A percentile compares a stretch with the other conserved stretches of the same genome.
These are phyloP conservation scores for Penicillium flavigenum DNA, from an alignment of 495 filamentous ascomycete genomes.

Conservation along the genomic window DNA sequence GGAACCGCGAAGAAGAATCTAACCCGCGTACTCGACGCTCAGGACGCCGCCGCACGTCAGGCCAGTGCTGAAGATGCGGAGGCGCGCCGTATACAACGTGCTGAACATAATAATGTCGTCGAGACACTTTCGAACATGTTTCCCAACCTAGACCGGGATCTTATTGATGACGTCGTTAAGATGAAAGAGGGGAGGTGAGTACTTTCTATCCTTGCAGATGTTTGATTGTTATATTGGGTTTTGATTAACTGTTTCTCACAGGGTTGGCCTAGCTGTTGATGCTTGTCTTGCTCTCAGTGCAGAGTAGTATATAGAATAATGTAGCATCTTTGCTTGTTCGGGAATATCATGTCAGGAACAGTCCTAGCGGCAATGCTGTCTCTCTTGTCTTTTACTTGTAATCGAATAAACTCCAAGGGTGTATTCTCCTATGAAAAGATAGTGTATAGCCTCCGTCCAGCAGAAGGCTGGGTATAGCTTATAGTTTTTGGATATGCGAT, in stretches of 20 bases:
- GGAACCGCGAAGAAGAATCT: constrained; percentile 31
- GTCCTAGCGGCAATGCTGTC: neutral
- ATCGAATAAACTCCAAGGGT: neutral
- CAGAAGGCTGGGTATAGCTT: too few relatives aligned
- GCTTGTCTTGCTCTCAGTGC: constrained; percentile 79
- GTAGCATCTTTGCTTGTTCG: constrained; percentile 7
- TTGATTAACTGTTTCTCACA: constrained; percentile 32
- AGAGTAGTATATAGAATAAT: constrained; percentile 37
- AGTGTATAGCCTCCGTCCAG: too few relatives aligned
- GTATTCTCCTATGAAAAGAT: too few relatives aligned
- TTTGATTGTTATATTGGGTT: neutral
- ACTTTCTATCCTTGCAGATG: neutral
- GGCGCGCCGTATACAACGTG: constrained; percentile 76
- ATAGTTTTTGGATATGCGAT: too few relatives aligned
- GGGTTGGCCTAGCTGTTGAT: constrained; percentile 87
- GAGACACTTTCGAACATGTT: constrained; percentile 93
- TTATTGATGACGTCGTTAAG: constrained; percentile 92
- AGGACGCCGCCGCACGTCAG: constrained; percentile 91
- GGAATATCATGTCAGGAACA: constrained; percentile 3
- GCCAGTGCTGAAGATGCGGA: constrained; percentile 91
- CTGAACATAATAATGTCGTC: constrained; percentile 86
- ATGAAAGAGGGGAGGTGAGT: constrained; percentile 87
- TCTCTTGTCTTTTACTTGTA: neutral
- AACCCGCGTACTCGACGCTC: constrained; percentile 50
- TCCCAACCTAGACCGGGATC: constrained; percentile 81